Percentiles rank a stretch among this genome's conserved stretches.
Evolutionary conservation across 176 grass and related monocot species (phyloP).

Genomic region (Triticum urartu): DNA sequence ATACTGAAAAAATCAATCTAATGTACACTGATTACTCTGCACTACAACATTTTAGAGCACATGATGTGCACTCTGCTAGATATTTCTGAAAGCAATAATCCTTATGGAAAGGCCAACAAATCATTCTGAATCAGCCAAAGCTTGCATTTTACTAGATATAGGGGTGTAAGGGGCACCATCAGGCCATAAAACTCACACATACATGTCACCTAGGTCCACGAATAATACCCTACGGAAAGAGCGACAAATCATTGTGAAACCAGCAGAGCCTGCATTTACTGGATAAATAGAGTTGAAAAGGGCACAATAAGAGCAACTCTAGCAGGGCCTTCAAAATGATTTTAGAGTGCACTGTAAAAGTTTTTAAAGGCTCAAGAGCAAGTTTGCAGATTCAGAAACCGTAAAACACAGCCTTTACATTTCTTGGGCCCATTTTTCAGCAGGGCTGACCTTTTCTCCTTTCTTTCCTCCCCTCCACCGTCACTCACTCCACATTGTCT

Average conservation of each 20-base stretch:
- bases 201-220: not conserved
- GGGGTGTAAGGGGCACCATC: not conserved
- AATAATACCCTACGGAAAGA: not conserved
- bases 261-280: not conserved
- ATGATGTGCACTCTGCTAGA: not conserved
- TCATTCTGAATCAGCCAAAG: not conserved
- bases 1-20: not conserved
- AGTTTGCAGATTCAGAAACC: not conserved
- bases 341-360: not conserved
- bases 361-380: not conserved
- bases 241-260: not conserved
- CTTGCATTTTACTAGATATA: not conserved
- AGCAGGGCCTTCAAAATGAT: not conserved
- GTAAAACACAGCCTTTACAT: too few relatives aligned
- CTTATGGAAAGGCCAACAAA: not conserved
- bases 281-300: not conserved
- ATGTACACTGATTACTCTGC: not conserved
- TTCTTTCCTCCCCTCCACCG: too few relatives aligned
- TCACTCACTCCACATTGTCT: too few relatives aligned
- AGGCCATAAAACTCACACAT: not conserved
- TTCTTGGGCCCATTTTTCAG: too few relatives aligned
- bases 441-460: too few relatives aligned
- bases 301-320: not conserved
- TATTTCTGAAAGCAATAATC: not conserved
- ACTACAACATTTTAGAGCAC: not conserved